A percentile compares a stretch with the other conserved stretches of the same genome.
These are phyloP conservation scores for Prosopis cineraria DNA, from an alignment of 306 rosid species.

Conservation along the genomic window DNA sequence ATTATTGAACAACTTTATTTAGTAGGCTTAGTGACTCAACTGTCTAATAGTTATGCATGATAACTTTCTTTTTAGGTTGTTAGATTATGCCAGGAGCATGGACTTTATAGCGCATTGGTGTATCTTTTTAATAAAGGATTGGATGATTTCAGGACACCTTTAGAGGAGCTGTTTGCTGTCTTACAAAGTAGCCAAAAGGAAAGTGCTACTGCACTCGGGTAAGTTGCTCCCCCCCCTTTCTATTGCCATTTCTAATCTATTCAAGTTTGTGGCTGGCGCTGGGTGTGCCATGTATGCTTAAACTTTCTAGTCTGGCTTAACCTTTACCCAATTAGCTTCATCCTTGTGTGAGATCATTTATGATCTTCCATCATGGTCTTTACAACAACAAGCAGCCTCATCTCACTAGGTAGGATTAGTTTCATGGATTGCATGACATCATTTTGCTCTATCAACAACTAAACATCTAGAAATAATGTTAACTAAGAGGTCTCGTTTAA, in stretches of 20 bases:
- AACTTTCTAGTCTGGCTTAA: slow-evolving; percentile 16
- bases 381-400: too few species aligned
- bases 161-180: slow-evolving; percentile 89
- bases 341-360: slow-evolving; percentile 2
- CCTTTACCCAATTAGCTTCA: slow-evolving; percentile 20
- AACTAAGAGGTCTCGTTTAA: too few species aligned
- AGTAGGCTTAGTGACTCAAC: slow-evolving; percentile 21
- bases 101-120: slow-evolving; percentile 88
- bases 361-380: slow-evolving; percentile 18
- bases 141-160: slow-evolving; percentile 88
- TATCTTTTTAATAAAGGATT: slow-evolving; percentile 95
- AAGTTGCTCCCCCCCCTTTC: too few species aligned
- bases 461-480: too few species aligned
- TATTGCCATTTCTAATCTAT: not conserved
- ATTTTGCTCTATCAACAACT: too few species aligned
- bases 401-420: too few species aligned
- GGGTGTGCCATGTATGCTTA: not conserved
- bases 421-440: too few species aligned
- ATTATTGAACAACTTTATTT: slow-evolving; percentile 27
- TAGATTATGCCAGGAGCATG: slow-evolving; percentile 90
- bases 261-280: not conserved
- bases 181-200: slow-evolving; percentile 69
- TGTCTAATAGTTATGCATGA: slow-evolving; percentile 23
- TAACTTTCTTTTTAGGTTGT: slow-evolving; percentile 60
- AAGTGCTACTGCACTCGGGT: slow-evolving; percentile 75